Evolutionary conservation across 2,329 filamentous ascomycete species (phyloP), one percentile per base, ranked within the genome.

Genomic region (Gliomastix tumulicola): DNA sequence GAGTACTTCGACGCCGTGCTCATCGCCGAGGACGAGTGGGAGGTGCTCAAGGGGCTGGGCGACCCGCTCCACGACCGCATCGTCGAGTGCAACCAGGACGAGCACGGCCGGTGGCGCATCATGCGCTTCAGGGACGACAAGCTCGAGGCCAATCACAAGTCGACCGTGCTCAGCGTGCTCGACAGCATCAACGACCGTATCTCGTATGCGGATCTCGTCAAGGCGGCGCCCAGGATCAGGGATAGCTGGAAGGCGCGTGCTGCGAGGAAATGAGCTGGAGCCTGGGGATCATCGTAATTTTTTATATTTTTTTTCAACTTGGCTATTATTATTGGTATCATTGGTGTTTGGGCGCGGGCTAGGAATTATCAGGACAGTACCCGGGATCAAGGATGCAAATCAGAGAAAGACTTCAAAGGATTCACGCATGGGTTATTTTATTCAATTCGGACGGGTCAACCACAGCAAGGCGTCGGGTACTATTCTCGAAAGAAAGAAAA

Each of bases 121-220:
- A 82, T 92, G 48, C 80, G 89, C 21, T 90, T 96, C 60, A 76
- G 92, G 36, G 89, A 97, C 51, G 92, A 98, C 60, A 98, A 98
- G 64, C 68, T 71, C 20, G 84, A 95, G 47, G 88, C 86, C 0
- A 98, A 98, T 52, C 89, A 97, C 60, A 82, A 85, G 41, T 80
- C 69, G 15, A 90, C 86, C 0, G 87, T 96, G 2, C 69, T 80
- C 19, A 94, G 84, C 55, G 92, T 98, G 5, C 72, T 96, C 41
- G 82, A 90, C 45, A 94, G 87, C 59, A 97, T 98, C 48, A 74
- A 79, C 42, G 88, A 96, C 51, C 80, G 79, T 2, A 88, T 98
- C 10, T 84, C 79, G 0, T 79, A 95, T 60, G 71, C 85, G 39
- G 88, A 98, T 53, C 69, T 98, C 22, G 71, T 89, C 32, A 71